phyloP scores from a whole-genome alignment of 2,329 filamentous ascomycete genomes.

The Venturia effusa region DNA sequence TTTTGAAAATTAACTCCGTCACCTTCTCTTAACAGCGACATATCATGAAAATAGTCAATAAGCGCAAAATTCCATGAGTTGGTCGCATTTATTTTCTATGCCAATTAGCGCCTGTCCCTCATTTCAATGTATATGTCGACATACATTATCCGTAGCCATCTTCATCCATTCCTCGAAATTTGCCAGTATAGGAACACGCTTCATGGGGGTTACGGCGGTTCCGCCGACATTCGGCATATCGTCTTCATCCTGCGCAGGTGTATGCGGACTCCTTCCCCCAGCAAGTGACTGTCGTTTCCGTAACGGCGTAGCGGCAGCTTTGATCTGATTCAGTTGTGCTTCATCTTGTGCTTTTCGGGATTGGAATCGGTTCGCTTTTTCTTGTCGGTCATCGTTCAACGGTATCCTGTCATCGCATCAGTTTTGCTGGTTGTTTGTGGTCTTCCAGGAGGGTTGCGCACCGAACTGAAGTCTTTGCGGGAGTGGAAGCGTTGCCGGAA shows the following conservation, averaged over 20 bases:
- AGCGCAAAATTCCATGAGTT: slow-evolving; percentile 99
- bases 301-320: slow-evolving; percentile 64
- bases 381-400: slow-evolving; percentile 86
- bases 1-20: slow-evolving; percentile 98
- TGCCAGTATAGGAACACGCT: slow-evolving; percentile 86
- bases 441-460: not conserved
- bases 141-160: slow-evolving; percentile 89
- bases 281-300: slow-evolving; percentile 52
- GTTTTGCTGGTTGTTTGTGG: slow-evolving; percentile 3
- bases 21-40: slow-evolving; percentile 92
- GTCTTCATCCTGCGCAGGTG: slow-evolving; percentile 41
- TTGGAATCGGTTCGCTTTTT: slow-evolving; percentile 80
- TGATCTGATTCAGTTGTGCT: slow-evolving; percentile 84
- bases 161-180: slow-evolving; percentile 99
- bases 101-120: slow-evolving; percentile 12
- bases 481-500: slow-evolving; percentile 10
- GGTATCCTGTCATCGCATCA: slow-evolving; percentile 55
- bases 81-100: slow-evolving; percentile 70
- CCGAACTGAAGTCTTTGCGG: slow-evolving; percentile 9
- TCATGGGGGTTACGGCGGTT: slow-evolving; percentile 82
- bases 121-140: not conserved
- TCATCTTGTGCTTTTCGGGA: slow-evolving; percentile 82
- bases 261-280: slow-evolving; percentile 37
- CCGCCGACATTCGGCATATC: slow-evolving; percentile 53
- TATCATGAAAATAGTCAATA: slow-evolving; percentile 99